These are phyloP conservation scores for Fusarium kyushuense DNA, from an alignment of 2,329 filamentous ascomycete species.

Conservation along the genomic window DNA sequence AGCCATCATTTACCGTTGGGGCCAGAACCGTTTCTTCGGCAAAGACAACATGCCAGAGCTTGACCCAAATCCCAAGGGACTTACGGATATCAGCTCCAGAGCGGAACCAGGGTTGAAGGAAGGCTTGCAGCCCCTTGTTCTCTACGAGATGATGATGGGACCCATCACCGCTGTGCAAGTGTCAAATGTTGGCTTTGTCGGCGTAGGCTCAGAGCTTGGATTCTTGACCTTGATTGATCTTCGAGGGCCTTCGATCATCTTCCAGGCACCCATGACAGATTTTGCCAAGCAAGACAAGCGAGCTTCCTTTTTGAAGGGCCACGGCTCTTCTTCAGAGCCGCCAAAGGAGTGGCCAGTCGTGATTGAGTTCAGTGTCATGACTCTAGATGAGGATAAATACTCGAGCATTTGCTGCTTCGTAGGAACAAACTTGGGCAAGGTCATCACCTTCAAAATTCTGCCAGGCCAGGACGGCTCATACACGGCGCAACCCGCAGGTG, in stretches of 20 bases:
- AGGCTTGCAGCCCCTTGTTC: conserved; percentile 80
- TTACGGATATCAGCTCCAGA: conserved; percentile 80
- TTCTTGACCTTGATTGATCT: conserved; percentile 86
- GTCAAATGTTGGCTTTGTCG: conserved; percentile 94
- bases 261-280: conserved; percentile 77
- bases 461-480: conserved; percentile 78
- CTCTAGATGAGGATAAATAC: conserved; percentile 91
- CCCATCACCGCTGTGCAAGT: conserved; percentile 82
- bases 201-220: conserved; percentile 85
- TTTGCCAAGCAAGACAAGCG: conserved; percentile 82
- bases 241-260: conserved; percentile 86
- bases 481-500: conserved; percentile 76
- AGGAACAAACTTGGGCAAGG: conserved; percentile 84
- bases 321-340: conserved; percentile 53
- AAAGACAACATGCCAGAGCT: conserved; percentile 65
- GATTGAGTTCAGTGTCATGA: conserved; percentile 94
- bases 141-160: conserved; percentile 87
- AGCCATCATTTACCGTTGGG: conserved; percentile 88
- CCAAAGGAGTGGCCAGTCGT: conserved; percentile 79
- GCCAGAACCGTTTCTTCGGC: conserved; percentile 79
- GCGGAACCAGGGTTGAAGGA: conserved; percentile 80
- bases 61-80: conserved; percentile 72
- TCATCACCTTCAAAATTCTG: conserved; percentile 91
- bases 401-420: conserved; percentile 95
- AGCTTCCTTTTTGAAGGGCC: conserved; percentile 73